Conservation (phyloP, 306 rosid genomes). For the Cyamopsis tetragonoloba region DNA sequence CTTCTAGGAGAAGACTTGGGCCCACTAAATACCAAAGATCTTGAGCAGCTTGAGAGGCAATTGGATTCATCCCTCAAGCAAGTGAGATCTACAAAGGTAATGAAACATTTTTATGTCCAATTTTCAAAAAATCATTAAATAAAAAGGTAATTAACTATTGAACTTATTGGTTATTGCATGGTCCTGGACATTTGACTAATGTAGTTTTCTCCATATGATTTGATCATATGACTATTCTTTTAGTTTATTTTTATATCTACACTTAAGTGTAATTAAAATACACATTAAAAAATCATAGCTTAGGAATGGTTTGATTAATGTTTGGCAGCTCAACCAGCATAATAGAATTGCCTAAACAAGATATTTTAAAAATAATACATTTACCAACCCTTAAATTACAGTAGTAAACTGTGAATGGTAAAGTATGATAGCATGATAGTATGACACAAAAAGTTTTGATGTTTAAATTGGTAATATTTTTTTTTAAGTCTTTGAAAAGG, state of each 20-base stretch:
- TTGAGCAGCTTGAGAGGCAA: slow-evolving; percentile 95
- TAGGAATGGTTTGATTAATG: not conserved
- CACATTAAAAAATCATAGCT: not conserved
- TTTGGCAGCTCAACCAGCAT: not conserved
- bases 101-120: not conserved
- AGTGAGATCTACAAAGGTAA: slow-evolving; percentile 87
- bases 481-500: not conserved
- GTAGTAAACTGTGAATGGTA: not conserved
- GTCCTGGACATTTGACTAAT: not conserved
- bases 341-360: not conserved
- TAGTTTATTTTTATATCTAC: too few species aligned
- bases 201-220: not conserved
- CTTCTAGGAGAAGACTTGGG: slow-evolving; percentile 96
- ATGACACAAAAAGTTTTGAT: not conserved
- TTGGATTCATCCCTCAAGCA: slow-evolving; percentile 83
- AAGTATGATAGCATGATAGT: too few species aligned
- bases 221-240: too few species aligned
- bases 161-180: not conserved
- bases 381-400: not conserved
- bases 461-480: not conserved
- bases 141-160: not conserved
- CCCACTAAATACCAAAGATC: slow-evolving; percentile 79
- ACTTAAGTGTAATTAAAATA: too few species aligned
- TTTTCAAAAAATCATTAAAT: not conserved
- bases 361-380: not conserved